These are phyloP conservation scores for Scedosporium dehoogii DNA, from an alignment of 2,329 filamentous ascomycete genomes.

Conservation along the genomic window DNA sequence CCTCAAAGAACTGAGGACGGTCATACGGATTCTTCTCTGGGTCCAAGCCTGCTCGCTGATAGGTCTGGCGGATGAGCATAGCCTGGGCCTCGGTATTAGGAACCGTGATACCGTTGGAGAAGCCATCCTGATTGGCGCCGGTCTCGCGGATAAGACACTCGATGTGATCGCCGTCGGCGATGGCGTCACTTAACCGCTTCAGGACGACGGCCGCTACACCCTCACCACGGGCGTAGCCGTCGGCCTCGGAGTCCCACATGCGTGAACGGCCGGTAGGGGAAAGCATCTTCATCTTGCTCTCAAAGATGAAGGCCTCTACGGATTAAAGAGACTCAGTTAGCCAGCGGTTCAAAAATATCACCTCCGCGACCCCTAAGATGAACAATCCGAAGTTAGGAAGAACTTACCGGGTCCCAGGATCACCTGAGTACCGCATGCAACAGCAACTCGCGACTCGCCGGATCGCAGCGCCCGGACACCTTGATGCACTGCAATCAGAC, in stretches of 20 bases:
- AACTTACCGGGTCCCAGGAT: conserved; percentile 15
- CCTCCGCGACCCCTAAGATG: background rate
- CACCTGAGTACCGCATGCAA: conserved; percentile 13
- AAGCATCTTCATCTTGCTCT: conserved; percentile 13
- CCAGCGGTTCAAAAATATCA: too few relatives aligned
- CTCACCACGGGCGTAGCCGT: conserved; percentile 37
- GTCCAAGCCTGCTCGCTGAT: conserved; percentile 14
- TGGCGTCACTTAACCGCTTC: conserved; percentile 31
- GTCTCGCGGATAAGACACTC: conserved; percentile 24
- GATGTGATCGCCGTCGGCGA: conserved; percentile 29
- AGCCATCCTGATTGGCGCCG: conserved; percentile 27
- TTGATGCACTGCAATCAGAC: conserved; percentile 21
- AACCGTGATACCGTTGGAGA: conserved; percentile 26
- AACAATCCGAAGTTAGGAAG: background rate
- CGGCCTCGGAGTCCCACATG: conserved; percentile 20
- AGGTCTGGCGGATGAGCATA: conserved; percentile 20
- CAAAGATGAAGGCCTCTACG: conserved; percentile 9
- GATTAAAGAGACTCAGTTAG: too few relatives aligned
- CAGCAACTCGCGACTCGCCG: conserved; percentile 15
- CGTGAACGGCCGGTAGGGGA: conserved; percentile 21
- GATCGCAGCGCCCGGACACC: conserved; percentile 20
- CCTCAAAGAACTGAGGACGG: background rate
- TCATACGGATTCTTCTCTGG: conserved; percentile 18
- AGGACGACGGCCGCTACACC: conserved; percentile 23
- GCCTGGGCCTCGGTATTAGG: conserved; percentile 23